Evolutionary conservation across 2,329 filamentous ascomycete genomes (phyloP).

Genomic region (Aspergillus niger): DNA sequence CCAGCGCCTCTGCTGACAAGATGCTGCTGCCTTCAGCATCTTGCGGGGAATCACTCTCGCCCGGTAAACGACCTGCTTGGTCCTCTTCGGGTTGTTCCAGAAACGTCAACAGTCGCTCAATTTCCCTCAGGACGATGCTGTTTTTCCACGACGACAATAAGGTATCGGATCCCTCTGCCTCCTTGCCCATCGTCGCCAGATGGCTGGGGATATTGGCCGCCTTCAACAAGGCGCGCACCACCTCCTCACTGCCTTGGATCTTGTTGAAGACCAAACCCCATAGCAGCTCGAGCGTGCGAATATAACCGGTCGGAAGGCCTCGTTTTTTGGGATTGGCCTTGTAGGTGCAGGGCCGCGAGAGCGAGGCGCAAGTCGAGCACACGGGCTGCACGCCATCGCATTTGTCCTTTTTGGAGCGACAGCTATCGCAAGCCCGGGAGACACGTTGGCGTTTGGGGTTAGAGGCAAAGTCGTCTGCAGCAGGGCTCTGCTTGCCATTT

Average conservation of each 20-base stretch:
- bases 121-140: slow-evolving; percentile 62
- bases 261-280: slow-evolving; percentile 68
- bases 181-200: slow-evolving; percentile 42
- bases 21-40: slow-evolving; percentile 30
- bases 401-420: slow-evolving; percentile 67
- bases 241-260: slow-evolving; percentile 60
- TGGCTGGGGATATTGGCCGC: slow-evolving; percentile 44
- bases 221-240: slow-evolving; percentile 58
- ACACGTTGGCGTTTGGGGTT: slow-evolving; percentile 64
- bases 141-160: slow-evolving; percentile 65
- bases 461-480: slow-evolving; percentile 30
- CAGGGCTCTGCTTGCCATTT: slow-evolving; percentile 28
- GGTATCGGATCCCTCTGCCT: slow-evolving; percentile 54
- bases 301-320: slow-evolving; percentile 78
- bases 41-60: slow-evolving; percentile 31
- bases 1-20: slow-evolving; percentile 34
- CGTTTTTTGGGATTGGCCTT: slow-evolving; percentile 73
- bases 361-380: slow-evolving; percentile 67
- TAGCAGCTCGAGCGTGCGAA: slow-evolving; percentile 70
- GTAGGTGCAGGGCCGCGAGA: slow-evolving; percentile 69
- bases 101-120: slow-evolving; percentile 62
- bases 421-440: slow-evolving; percentile 70
- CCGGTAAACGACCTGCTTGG: slow-evolving; percentile 26
- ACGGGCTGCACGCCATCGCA: slow-evolving; percentile 69
- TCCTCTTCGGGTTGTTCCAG: slow-evolving; percentile 42